Conservation (phyloP, 169 alveolate genomes). For the Babesia ovata region DNA sequence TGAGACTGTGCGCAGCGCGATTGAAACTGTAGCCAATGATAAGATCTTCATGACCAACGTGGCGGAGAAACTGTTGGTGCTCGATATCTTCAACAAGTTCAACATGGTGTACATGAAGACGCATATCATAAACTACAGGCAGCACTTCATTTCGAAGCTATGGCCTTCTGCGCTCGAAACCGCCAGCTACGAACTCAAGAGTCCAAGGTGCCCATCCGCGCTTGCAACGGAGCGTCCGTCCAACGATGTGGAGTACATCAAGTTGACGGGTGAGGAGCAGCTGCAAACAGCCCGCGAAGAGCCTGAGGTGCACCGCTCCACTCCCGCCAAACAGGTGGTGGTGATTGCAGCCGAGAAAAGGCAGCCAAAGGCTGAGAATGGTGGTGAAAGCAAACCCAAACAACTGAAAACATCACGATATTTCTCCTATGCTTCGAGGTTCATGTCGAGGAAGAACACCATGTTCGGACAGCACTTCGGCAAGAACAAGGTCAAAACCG, state of each 20-base stretch:
- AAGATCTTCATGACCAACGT: slow-evolving; percentile 8
- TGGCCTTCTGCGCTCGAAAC: slow-evolving; percentile 44
- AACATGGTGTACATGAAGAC: slow-evolving; percentile 35
- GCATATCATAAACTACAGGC: slow-evolving; percentile 28
- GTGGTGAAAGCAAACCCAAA: not conserved
- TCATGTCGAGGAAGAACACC: slow-evolving; percentile 35
- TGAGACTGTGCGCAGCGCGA: not conserved
- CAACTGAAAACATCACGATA: not conserved
- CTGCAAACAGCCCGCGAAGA: slow-evolving; percentile 1
- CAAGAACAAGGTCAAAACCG: slow-evolving; percentile 43
- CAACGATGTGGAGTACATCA: not conserved
- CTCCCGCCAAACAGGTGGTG: not conserved
- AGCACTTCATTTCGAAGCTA: slow-evolving; percentile 26
- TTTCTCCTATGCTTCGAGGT: slow-evolving; percentile 16
- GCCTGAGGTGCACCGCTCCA: not conserved
- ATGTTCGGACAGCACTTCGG: slow-evolving; percentile 47
- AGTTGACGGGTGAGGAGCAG: not conserved
- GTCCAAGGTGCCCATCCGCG: not conserved
- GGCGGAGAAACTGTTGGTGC: slow-evolving; percentile 28
- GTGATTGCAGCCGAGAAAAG: not conserved
- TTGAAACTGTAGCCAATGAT: slow-evolving; percentile 38
- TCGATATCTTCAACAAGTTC: slow-evolving; percentile 35
- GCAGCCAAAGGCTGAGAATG: not conserved
- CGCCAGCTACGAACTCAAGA: slow-evolving; percentile 12
- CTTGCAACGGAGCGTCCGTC: not conserved